Evolutionary conservation across 371 early-diverging fungal genomes (phyloP), one percentile per base, ranked within the genome.

Genomic region (Nematocida sp.): DNA sequence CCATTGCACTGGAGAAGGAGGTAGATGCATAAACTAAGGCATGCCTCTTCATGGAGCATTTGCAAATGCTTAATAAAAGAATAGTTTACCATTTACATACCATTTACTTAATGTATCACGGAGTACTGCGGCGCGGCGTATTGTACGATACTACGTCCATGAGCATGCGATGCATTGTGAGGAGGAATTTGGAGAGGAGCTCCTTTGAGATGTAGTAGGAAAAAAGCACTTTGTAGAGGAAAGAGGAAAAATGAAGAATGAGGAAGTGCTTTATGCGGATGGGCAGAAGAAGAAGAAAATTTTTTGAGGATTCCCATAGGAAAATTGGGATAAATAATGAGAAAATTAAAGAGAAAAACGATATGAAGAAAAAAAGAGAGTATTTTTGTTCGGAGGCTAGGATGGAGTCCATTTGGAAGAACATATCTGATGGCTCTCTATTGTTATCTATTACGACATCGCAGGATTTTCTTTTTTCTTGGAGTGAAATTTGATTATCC

Each of bases 381-480:
- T 35, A 42, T 13, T 30, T 57, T 9, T 28, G 2, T 67, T 61
- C 35, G 7, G n/a, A 26, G 38, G 20, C 20, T 11, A 71, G 75
- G 30, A 71, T 23, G 23, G 28, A 9, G 35, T 71, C 75, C 26
- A 71, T 5, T 35, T 71, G 75, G 23, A 7, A 13, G 35, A 32
- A 48, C 4, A 50, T 71, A 26, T 61, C 28, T 13, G 57, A 57
- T 35, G 59, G 18, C 16, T 16, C 28, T 28, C 48, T 48, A 35
- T 71, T 71, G 36, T 71, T 71, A 26, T 71, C 75, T 50, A 71
- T 71, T 7, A 71, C 75, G n/a, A n/a, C 20, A n/a, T 33, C 25
- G 51, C 75, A 71, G 13, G 30, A 45, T 57, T 39, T 63, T 53
- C 75, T 49, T 50, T 71, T 71, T n/a, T 63, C 75, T 20, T 18